Conservation (phyloP, 805 yeast species). For the Jamesozyma hellenica region DNA sequence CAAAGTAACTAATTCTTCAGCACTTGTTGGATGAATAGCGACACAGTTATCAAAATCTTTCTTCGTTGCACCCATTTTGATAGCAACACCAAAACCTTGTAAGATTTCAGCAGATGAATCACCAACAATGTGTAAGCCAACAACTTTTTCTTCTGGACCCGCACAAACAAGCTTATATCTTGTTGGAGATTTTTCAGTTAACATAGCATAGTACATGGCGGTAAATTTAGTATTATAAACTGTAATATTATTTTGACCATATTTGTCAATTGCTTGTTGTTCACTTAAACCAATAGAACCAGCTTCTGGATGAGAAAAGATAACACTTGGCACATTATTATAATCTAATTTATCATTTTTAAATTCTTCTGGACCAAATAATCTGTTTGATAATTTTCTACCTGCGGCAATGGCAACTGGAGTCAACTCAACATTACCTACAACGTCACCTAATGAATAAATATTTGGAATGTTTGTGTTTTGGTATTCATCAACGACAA, state of each 20-base stretch:
- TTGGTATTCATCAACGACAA: slow-evolving; percentile 82
- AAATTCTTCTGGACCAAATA: slow-evolving; percentile 71
- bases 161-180: slow-evolving; percentile 72
- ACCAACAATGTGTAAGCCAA: slow-evolving; percentile 91
- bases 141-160: slow-evolving; percentile 83
- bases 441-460: slow-evolving; percentile 87
- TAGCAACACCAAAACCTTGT: slow-evolving; percentile 97
- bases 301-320: slow-evolving; percentile 97
- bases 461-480: slow-evolving; percentile 61
- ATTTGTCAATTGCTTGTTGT: slow-evolving; percentile 63
- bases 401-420: slow-evolving; percentile 99
- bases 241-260: slow-evolving; percentile 72
- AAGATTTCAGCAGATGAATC: slow-evolving; percentile 84
- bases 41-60: slow-evolving; percentile 90
- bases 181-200: slow-evolving; percentile 72
- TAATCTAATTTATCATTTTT: slow-evolving; percentile 75
- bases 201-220: slow-evolving; percentile 88
- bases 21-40: slow-evolving; percentile 97
- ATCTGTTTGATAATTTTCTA: slow-evolving; percentile 80
- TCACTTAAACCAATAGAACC: slow-evolving; percentile 88
- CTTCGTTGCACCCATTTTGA: slow-evolving; percentile 98
- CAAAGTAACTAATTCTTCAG: slow-evolving; percentile 89
- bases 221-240: slow-evolving; percentile 74
- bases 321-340: slow-evolving; percentile 81
- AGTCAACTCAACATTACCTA: slow-evolving; percentile 86